These are phyloP conservation scores for Crucihimalaya himalaica DNA, from an alignment of 345 rosid species.

Conservation along the genomic window DNA sequence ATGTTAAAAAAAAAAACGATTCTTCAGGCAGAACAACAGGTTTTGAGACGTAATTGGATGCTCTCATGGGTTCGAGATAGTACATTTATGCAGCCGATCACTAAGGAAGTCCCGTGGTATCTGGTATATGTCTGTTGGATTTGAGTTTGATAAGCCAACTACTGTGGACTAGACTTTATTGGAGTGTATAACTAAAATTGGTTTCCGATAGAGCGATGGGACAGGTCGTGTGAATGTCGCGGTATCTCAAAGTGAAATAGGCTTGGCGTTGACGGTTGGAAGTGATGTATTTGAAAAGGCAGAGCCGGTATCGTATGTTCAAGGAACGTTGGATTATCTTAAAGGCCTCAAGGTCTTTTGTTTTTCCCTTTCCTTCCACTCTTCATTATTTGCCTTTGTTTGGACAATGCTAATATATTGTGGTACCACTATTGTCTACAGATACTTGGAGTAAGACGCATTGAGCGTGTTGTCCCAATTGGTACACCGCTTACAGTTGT, in stretches of 20 bases:
- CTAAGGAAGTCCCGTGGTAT: constrained; percentile 22
- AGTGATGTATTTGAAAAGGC: constrained; percentile 85
- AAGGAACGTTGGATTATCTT: constrained; percentile 65
- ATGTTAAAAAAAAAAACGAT: not conserved
- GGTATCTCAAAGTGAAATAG: constrained; percentile 73
- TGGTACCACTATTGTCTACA: constrained; percentile 36
- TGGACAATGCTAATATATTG: not conserved
- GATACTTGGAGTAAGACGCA: constrained; percentile 91
- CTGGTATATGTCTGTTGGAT: not conserved
- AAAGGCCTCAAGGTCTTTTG: constrained; percentile 82
- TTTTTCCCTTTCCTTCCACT: not conserved
- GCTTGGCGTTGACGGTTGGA: constrained; percentile 65
- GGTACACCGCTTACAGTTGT: constrained; percentile 36
- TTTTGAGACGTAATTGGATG: constrained; percentile 79
- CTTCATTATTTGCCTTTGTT: not conserved
- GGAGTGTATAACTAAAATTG: not conserved
- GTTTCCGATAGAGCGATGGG: constrained; percentile 65
- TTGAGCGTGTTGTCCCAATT: constrained; percentile 76
- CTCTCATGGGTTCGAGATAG: constrained; percentile 92
- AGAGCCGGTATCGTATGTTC: constrained; percentile 62
- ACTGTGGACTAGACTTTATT: not conserved
- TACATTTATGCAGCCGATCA: constrained; percentile 68
- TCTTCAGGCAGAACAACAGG: constrained; percentile 72
- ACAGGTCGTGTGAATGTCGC: constrained; percentile 62
- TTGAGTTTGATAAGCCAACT: not conserved